Evolutionary conservation across 257 asterid species (phyloP), one percentile per base, ranked within the genome.

Genomic region (Fraxinus excelsior): DNA sequence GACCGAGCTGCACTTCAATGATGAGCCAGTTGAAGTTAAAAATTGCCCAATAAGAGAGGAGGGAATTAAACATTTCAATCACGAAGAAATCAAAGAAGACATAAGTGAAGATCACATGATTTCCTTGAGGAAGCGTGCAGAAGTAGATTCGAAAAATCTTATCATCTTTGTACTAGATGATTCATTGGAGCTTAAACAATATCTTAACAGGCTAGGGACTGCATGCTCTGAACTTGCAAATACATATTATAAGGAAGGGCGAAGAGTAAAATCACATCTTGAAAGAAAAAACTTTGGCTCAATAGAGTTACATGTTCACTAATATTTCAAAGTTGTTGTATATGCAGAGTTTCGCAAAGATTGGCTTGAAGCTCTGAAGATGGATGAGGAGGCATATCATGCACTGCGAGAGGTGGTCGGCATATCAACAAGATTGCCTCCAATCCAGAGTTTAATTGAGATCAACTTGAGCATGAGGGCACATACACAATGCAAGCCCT

Each of bases 341-440:
- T 28, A 28, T 28, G 31, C 31, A 28, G 31, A 2, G 32, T 29
- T 29, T 29, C 32, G 4, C 32, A 29, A 4, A 29, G 32, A 29
- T 29, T 29, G 32, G 32, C 4, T 29, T 29, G 32, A 29, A 29
- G 32, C 32, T 29, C 4, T 29, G 32, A 29, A 29, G 32, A 2
- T 29, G 32, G 2, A 29, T 4, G 4, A 29, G 32, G 32, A 29
- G 2, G 32, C 32, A 3, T 29, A 29, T 29, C 32, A 29, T 29
- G 32, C 32, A 29, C 3, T 29, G 32, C 4, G 32, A 29, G 32
- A 29, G 32, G 4, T 29, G 32, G 32, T 29, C 2, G 32, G 32
- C 32, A 29, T 96, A 12, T 93, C 99, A 64, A 96, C 97, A 77
- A 90, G 97, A 83, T 88, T 90, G 89, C 97, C 99, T 37, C 97